Base-by-base conservation (phyloP, 2,329 filamentous ascomycete species). In the Decorospora gaudefroyi region DNA sequence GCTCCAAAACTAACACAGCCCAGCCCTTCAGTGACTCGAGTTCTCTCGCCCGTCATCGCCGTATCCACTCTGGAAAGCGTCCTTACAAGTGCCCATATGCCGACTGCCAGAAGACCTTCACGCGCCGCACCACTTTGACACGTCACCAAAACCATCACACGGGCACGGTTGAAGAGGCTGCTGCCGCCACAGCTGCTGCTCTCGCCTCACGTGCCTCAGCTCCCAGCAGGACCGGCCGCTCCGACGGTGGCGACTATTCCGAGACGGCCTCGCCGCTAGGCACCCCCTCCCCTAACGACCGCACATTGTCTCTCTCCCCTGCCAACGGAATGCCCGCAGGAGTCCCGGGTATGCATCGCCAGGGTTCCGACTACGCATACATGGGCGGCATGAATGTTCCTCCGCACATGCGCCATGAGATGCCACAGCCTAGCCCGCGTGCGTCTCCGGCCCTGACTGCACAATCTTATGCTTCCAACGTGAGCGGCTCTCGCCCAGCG, bases 71-170 rank as follows among this genome's bases (percentile, higher is more conserved):
- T 3, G 93, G 93, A 46, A 96, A 93, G 73, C 82, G 93, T 35
- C 93, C 93, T 1, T 99, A 97, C 77, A 96, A 96, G 72, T 99
- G 93, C 73, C 91, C 91, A 1, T 97, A 93, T 62, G 91, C 90
- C 47, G 91, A 96, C 70, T 99, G 93, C 72, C 91, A 97, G 68
- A 97, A 97, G 80, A 97, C 92, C 0, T 99, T 99, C 65, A 99
- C 93, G 7, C 86, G 93, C 44, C 87, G 92, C 54, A 97, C 93
- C 1, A 97, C 93, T 2, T 77, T 99, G 50, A 99, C 92, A 2
- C 84, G 93, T 36, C 93, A 99, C 68, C 90, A 96, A 73, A 96
- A 95, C 60, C 89, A 95, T 62, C 93, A 97, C 70, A 95, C 88
- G 13, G 93, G 92, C 28, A 96, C 91, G 0, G 88, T 96, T 11